Evolutionary conservation across 495 filamentous ascomycete species (phyloP), one percentile per base, ranked within the genome.

Genomic region (Penicillium chermesinum): DNA sequence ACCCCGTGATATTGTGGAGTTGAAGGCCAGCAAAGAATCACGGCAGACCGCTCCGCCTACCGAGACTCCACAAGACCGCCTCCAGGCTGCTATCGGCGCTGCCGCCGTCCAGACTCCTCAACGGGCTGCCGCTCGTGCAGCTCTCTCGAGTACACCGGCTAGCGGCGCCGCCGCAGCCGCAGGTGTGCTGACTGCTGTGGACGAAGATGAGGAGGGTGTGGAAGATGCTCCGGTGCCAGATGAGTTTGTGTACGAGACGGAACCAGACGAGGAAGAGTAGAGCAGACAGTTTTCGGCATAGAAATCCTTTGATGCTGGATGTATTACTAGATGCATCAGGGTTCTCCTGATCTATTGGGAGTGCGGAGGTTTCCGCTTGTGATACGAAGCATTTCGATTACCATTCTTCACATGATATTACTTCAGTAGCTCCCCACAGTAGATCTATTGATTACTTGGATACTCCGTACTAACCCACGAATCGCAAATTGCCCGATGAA

Each of bases 191-290:
- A 91, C 84, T 7, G 85, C 88, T 0, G 80, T 91, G 10, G 86
- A 94, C 54, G 89, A 96, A 66, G 91, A 95, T 59, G 84, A 81
- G 15, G 88, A 80, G 42, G 88, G 83, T 10, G 86, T 78, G 10
- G 85, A 90, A 57, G 91, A 96, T 56, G 91, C 91, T 2, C 75
- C 82, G 13, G 63, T 84, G 18, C 91, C 91, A 12, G 71, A 77
- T 14, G 87, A 90, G 22, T 97, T 97, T 65, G 83, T 90, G 14
- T 96, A 96, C 61, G 81, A 86, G 53, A 84, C 83, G 10, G 89
- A 94, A 30, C 25, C 25, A 39, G 78, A 77, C 3, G 85, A 85
- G 48, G 81, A 79, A 10, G 79, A 84, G 36, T 62, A 64, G 76
- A 79, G 52, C 36, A 21, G 44, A 30, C 5, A 10, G 25, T 10